phyloP scores from a whole-genome alignment of 805 yeast genomes.

The Candida sphagnicola region DNA sequence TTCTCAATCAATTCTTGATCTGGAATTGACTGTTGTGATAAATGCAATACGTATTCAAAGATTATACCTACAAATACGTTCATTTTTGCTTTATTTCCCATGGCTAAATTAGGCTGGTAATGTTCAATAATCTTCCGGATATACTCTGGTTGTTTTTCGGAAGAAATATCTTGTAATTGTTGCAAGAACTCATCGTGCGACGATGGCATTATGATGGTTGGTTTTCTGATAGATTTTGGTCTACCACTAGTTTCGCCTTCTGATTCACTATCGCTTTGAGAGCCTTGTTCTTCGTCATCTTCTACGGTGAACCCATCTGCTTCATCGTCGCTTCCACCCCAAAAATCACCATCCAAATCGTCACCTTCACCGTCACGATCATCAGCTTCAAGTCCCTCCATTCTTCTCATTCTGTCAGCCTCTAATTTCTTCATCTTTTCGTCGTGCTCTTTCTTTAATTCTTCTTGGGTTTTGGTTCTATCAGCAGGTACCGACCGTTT shows the following conservation, averaged over 20 bases:
- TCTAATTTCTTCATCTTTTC: conserved; percentile 62
- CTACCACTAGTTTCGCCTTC: conserved; percentile 17
- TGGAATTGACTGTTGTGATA: conserved; percentile 21
- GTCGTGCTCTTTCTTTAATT: conserved; percentile 53
- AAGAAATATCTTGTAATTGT: conserved; percentile 28
- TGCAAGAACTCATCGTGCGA: conserved; percentile 27
- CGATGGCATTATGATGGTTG: conserved; percentile 24
- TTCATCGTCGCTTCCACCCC: conserved; percentile 52
- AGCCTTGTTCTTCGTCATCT: conserved; percentile 31
- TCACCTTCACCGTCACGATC: conserved; percentile 58
- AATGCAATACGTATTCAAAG: conserved; percentile 55
- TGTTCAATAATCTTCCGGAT: conserved; percentile 54
- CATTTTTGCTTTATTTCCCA: conserved; percentile 75
- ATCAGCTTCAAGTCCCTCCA: conserved; percentile 60
- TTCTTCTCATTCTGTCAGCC: conserved; percentile 64
- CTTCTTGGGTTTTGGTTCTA: conserved; percentile 76
- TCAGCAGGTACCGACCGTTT: conserved; percentile 79
- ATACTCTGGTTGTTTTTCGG: conserved; percentile 41
- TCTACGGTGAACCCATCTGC: conserved; percentile 40
- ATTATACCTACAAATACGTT: conserved; percentile 61
- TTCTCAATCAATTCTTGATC: conserved; percentile 33
- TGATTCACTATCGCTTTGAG: conserved; percentile 27
- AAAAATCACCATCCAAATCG: conserved; percentile 64
- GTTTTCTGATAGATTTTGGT: conserved; percentile 7
- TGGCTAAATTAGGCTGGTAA: conserved; percentile 73